Percentiles rank a stretch among this genome's conserved stretches.
These are phyloP conservation scores for Crithidia expoeki DNA, from an alignment of 208 protist genomes.

Conservation along the genomic window DNA sequence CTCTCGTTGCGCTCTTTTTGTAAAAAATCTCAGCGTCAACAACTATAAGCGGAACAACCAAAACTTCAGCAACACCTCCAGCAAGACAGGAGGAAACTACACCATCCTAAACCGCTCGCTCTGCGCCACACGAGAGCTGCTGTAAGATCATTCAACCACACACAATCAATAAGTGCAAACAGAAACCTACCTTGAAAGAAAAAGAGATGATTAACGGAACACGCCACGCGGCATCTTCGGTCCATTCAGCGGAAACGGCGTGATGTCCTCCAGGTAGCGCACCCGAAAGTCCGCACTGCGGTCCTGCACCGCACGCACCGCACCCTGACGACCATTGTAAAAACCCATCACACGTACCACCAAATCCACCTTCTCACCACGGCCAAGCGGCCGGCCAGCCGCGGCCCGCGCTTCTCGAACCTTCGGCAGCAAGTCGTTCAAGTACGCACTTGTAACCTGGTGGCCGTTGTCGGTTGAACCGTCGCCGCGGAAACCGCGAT, in stretches of 20 bases:
- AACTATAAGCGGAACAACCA: too few species aligned
- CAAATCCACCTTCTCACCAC: constrained; percentile 85
- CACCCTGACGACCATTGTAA: constrained; percentile 90
- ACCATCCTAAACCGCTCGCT: too few species aligned
- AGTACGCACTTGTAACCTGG: constrained; percentile 87
- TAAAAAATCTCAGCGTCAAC: too few species aligned
- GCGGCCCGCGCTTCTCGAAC: constrained; percentile 69
- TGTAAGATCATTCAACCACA: too few species aligned
- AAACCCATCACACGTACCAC: constrained; percentile 92
- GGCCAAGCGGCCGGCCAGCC: constrained; percentile 50
- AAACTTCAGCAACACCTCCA: too few species aligned
- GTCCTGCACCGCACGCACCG: constrained; percentile 87
- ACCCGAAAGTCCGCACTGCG: constrained; percentile 75
- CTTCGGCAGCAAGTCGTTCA: constrained; percentile 82
- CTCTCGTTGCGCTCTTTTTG: too few species aligned
- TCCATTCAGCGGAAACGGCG: constrained; percentile 88
- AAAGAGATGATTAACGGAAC: constrained; percentile 52
- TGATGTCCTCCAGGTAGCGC: constrained; percentile 90
- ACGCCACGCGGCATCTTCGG: constrained; percentile 89
- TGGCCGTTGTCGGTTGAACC: constrained; percentile 89
- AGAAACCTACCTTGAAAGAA: constrained; percentile 11
- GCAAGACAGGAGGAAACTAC: too few species aligned
- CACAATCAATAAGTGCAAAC: background rate
- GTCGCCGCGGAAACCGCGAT: constrained; percentile 84
- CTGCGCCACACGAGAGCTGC: too few species aligned